Evolutionary conservation across 2,329 filamentous ascomycete genomes (phyloP).

Genomic region (Aureobasidium sp.): DNA sequence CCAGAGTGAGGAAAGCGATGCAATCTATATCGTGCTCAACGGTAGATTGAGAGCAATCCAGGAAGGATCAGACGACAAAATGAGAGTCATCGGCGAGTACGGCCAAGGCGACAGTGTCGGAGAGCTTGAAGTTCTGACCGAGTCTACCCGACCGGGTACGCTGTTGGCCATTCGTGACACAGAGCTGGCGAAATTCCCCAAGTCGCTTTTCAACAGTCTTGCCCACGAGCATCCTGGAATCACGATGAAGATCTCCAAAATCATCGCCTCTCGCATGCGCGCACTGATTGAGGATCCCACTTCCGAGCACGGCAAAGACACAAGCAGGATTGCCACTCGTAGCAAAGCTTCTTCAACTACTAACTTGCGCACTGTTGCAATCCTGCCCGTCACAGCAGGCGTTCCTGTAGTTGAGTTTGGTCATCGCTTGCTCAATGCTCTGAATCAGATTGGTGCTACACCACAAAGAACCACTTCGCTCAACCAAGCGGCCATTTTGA

Average conservation of each 20-base stretch:
- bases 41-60: conserved; percentile 79
- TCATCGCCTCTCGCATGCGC: conserved; percentile 92
- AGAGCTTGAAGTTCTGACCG: conserved; percentile 92
- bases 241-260: conserved; percentile 97
- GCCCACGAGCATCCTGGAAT: conserved; percentile 96
- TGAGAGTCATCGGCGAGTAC: conserved; percentile 83
- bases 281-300: conserved; percentile 75
- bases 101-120: conserved; percentile 97
- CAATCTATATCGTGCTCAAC: conserved; percentile 96
- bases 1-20: conserved; percentile 89
- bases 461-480: conserved; percentile 78
- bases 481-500: conserved; percentile 88
- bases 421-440: conserved; percentile 75
- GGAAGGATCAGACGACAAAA: conserved; percentile 70
- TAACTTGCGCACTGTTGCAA: conserved; percentile 85
- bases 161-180: conserved; percentile 94
- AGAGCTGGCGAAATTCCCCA: conserved; percentile 90
- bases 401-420: conserved; percentile 94
- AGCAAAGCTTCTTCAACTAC: conserved; percentile 72
- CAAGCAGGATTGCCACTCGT: conserved; percentile 46
- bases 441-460: conserved; percentile 79
- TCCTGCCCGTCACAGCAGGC: conserved; percentile 82
- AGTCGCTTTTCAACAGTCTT: conserved; percentile 93
- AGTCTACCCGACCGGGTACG: conserved; percentile 81
- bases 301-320: conserved; percentile 53